Conservation (phyloP, 164 flowering plant species). For the Stephania cephalantha region DNA sequence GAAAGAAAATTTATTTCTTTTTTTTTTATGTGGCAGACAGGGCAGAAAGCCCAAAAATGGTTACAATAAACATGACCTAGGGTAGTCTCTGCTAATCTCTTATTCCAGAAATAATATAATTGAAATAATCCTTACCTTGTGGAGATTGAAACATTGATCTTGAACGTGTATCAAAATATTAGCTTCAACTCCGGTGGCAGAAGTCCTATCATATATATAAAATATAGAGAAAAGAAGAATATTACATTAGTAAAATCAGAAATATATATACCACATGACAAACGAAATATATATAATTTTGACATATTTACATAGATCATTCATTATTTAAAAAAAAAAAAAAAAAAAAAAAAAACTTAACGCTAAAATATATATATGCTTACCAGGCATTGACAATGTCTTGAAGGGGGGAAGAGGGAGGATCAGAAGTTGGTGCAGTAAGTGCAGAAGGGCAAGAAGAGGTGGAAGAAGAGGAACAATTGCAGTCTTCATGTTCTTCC, state of each 20-base stretch:
- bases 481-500: slow-evolving; percentile 38
- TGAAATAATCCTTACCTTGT: slow-evolving; percentile 41
- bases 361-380: background rate
- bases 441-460: slow-evolving; percentile 28
- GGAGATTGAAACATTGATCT: slow-evolving; percentile 48
- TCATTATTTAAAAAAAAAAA: background rate
- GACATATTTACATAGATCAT: too few relatives aligned
- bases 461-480: slow-evolving; percentile 11
- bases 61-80: too few relatives aligned
- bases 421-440: slow-evolving; percentile 14
- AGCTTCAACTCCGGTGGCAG: slow-evolving; percentile 29
- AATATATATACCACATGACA: background rate
- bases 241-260: background rate
- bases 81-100: too few relatives aligned
- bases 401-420: slow-evolving; percentile 29
- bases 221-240: background rate
- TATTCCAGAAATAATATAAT: too few relatives aligned
- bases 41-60: too few relatives aligned
- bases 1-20: too few relatives aligned
- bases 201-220: slow-evolving; percentile 29
- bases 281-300: background rate
- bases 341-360: background rate
- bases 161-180: slow-evolving; percentile 48
- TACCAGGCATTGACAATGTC: slow-evolving; percentile 45
- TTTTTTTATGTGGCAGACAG: too few relatives aligned